Evolutionary conservation across 1,284 basidiomycete species (phyloP), one percentile per base, ranked within the genome.

Genomic region (Lentinus polychrous): DNA sequence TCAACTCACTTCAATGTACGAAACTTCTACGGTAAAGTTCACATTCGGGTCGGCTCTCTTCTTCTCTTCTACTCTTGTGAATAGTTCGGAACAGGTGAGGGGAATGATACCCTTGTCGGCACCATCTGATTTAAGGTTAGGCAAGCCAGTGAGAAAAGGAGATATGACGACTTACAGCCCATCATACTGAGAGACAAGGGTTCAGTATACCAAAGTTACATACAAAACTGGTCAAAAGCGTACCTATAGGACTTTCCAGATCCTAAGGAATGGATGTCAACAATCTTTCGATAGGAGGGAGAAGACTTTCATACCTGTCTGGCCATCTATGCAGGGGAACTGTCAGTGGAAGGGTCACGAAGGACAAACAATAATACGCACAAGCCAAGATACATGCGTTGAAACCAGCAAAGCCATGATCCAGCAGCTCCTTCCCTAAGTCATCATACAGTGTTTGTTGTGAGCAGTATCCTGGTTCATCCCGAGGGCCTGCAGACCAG

Each of bases 361-460:
- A 36, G 49, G 36, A 42, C 34, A 18, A 44, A 48, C 15, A 12
- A 36, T 51, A 49, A 35, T 15, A 86, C 93, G 78, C 71, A 96
- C 92, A 95, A 66, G 94, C 93, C 66, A 97, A 76, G 68, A 96
- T 95, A 78, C 92, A 95, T 47, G 94, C 92, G 74, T 99, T 98
- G 72, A 97, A 99, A 20, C 95, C 96, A 43, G 89, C 74, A 70
- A 98, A 98, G 39, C 91, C 86, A 67, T 98, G 94, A 64, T 98
- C 89, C 58, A 99, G 74, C 45, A 99, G 70, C 61, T 98, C 95
- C 66, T 89, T 86, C 40, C 96, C 96, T 32, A 99, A 70, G 72
- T 98, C 95, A 57, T 95, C 83, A 67, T 93, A 98, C 50, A 98
- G 72, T 0, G 93, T 97, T 65, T 94, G 83, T 64, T 97, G 94